phyloP scores from a whole-genome alignment of 2,329 filamentous ascomycete genomes.

The Colletotrichum tropicicola region DNA sequence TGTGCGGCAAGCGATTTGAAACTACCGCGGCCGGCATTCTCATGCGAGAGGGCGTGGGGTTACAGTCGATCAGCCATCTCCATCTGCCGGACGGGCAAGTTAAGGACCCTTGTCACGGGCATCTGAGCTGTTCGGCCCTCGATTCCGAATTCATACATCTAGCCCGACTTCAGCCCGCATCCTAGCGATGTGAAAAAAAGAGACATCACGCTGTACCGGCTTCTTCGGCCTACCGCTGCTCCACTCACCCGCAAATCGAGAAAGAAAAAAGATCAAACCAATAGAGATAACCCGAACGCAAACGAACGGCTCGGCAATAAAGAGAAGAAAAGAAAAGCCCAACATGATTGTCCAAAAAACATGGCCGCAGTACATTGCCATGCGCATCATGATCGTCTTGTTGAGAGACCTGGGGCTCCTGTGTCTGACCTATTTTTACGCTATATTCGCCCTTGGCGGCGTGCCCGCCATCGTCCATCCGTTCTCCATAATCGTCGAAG shows the following conservation, averaged over 20 bases:
- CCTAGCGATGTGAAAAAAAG: not conserved
- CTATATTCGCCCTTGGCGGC: constrained; percentile 31
- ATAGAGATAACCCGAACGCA: no score
- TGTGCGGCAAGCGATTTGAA: constrained; percentile 14
- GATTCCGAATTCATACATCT: not conserved
- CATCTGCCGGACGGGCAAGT: not conserved
- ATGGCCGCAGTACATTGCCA: constrained; percentile 24
- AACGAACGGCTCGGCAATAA: not conserved
- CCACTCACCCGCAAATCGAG: no score
- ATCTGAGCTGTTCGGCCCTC: not conserved
- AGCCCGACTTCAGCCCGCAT: not conserved
- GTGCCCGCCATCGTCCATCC: constrained; percentile 32
- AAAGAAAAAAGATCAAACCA: no score
- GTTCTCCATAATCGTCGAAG: constrained; percentile 35
- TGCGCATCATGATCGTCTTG: constrained; percentile 8
- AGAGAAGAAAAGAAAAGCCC: not conserved
- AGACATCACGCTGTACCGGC: not conserved
- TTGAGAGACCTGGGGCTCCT: constrained; percentile 25
- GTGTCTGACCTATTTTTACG: constrained; percentile 33
- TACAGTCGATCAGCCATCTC: not conserved
- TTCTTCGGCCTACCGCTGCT: not conserved
- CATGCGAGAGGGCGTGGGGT: not conserved
- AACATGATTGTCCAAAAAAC: constrained; percentile 26
- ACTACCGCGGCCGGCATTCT: constrained; percentile 10
- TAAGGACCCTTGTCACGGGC: not conserved